Conservation (phyloP, 768 basidiomycete genomes). For the Tephrocybe sp. region DNA sequence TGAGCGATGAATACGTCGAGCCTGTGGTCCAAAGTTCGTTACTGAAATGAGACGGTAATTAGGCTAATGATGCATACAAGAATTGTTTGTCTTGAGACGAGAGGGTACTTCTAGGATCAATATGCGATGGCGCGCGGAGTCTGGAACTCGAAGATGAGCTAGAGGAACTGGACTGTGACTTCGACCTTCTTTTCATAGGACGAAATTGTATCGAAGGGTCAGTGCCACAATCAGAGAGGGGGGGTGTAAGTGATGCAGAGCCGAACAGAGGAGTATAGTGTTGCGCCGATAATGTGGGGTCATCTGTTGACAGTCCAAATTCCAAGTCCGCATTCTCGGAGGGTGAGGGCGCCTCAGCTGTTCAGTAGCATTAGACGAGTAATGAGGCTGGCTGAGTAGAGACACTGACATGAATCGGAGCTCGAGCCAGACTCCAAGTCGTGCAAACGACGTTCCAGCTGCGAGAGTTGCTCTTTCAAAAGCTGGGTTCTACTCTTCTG, state of each 20-base stretch:
- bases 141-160: constrained; percentile 17
- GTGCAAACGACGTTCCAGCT: constrained; percentile 50
- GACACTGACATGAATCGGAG: constrained; percentile 4
- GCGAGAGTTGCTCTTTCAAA: constrained; percentile 51
- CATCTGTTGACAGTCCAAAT: constrained; percentile 1
- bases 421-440: constrained; percentile 45
- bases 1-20: constrained; percentile 54
- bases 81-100: constrained; percentile 33
- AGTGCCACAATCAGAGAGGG: constrained; percentile 7
- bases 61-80: constrained; percentile 27
- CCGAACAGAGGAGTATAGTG: constrained; percentile 1
- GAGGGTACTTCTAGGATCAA: constrained; percentile 25
- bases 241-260: constrained; percentile 8
- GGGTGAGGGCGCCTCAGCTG: constrained; percentile 9
- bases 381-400: neutral
- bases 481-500: constrained; percentile 59
- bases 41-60: neutral
- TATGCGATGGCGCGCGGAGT: constrained; percentile 11
- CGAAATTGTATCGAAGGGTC: constrained; percentile 4
- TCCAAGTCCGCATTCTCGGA: constrained; percentile 6
- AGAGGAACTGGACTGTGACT: neutral
- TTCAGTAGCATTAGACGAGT: neutral
- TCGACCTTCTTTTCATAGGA: neutral
- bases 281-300: neutral
- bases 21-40: constrained; percentile 25